These are phyloP conservation scores for Fonsecaea monophora DNA, from an alignment of 2,329 filamentous ascomycete species.

Conservation along the genomic window DNA sequence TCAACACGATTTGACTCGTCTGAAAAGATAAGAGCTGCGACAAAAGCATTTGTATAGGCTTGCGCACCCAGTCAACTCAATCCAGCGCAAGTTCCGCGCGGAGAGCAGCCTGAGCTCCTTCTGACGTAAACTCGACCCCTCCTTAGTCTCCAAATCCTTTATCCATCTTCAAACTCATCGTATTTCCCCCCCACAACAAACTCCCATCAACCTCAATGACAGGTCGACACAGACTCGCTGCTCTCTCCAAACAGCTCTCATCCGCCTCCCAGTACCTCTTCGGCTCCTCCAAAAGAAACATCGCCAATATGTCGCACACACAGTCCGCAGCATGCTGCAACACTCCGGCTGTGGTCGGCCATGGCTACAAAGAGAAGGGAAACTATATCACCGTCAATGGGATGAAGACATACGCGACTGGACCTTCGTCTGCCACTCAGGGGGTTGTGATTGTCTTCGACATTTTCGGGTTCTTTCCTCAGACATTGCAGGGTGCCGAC, in stretches of 20 bases:
- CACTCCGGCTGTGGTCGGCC: conserved; percentile 33
- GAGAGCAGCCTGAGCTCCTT: neutral
- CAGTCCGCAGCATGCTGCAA: conserved; percentile 36
- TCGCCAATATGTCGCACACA: conserved; percentile 34
- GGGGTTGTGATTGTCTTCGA: conserved; percentile 65
- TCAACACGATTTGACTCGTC: neutral
- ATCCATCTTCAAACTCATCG: neutral
- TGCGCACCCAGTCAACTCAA: neutral
- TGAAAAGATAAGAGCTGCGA: neutral
- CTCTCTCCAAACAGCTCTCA: conserved; percentile 30
- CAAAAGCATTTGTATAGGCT: neutral
- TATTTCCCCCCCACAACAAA: neutral
- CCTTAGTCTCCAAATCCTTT: conserved; percentile 10
- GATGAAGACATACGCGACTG: conserved; percentile 68
- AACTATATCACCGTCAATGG: conserved; percentile 65
- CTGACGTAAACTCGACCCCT: conserved; percentile 14
- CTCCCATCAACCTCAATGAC: conserved; percentile 22
- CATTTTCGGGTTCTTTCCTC: conserved; percentile 67
- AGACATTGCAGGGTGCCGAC: conserved; percentile 69
- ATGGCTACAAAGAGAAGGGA: conserved; percentile 54
- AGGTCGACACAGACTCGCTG: conserved; percentile 30
- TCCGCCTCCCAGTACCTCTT: conserved; percentile 21
- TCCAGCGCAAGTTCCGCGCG: neutral
- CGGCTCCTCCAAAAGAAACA: conserved; percentile 20
- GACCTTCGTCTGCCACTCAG: conserved; percentile 61